A percentile compares a stretch with the other conserved stretches of the same genome.
Conservation (phyloP, 225 moss, liverwort and hornwort genomes). For the Ulota crispa region DNA sequence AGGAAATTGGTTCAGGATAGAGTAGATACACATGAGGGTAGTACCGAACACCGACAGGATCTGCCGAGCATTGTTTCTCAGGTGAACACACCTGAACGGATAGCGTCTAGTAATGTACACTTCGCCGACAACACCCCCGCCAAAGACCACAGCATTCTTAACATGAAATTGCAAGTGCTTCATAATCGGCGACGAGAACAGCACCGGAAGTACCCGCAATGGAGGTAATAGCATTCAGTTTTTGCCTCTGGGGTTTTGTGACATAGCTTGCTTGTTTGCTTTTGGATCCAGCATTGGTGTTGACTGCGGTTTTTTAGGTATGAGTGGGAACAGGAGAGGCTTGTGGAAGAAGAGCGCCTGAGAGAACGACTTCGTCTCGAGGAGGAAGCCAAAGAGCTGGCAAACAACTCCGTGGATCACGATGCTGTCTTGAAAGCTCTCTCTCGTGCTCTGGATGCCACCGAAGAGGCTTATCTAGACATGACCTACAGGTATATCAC, state of each 20-base stretch:
- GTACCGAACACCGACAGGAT: constrained; percentile 35
- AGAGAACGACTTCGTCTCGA: constrained; percentile 62
- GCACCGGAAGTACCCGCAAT: constrained; percentile 79
- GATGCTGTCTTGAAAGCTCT: constrained; percentile 81
- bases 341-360: constrained; percentile 57
- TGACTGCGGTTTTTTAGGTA: constrained; percentile 41
- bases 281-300: neutral
- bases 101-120: constrained; percentile 51
- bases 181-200: constrained; percentile 81
- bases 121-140: constrained; percentile 29
- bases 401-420: constrained; percentile 65
- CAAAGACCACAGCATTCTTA: constrained; percentile 48
- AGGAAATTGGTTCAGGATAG: constrained; percentile 63
- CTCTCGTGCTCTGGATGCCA: constrained; percentile 81
- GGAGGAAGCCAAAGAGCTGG: constrained; percentile 56
- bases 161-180: constrained; percentile 61
- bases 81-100: constrained; percentile 33
- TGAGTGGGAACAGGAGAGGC: constrained; percentile 82
- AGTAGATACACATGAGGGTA: constrained; percentile 40
- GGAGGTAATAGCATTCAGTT: constrained; percentile 50
- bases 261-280: neutral
- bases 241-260: neutral
- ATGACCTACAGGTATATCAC: constrained; percentile 74
- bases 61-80: constrained; percentile 43
- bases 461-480: constrained; percentile 91